Evolutionary conservation across 1,139 yeast genomes (phyloP).

Genomic region (Candida glucosophila): DNA sequence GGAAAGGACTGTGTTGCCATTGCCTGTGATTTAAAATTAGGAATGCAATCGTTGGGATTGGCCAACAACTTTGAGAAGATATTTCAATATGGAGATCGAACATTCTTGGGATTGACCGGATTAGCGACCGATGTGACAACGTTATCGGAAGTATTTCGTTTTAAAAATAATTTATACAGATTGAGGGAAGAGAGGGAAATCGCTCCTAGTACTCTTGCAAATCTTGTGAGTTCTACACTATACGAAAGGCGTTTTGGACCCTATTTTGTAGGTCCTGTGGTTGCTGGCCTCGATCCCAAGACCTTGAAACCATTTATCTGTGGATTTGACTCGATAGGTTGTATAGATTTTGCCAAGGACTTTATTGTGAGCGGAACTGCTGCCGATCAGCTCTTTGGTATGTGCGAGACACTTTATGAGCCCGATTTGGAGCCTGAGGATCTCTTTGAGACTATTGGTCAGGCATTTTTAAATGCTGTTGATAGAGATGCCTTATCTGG

Average conservation of each 20-base stretch:
- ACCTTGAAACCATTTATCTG: slow-evolving; percentile 83
- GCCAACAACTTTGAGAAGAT: slow-evolving; percentile 90
- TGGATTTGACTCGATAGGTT: slow-evolving; percentile 94
- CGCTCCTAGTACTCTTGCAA: slow-evolving; percentile 91
- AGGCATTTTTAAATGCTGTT: slow-evolving; percentile 86
- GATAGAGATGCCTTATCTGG: slow-evolving; percentile 98
- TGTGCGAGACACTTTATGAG: slow-evolving; percentile 97
- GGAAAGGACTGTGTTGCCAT: slow-evolving; percentile 98
- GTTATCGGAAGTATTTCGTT: slow-evolving; percentile 70
- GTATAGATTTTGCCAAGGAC: slow-evolving; percentile 91
- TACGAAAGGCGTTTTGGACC: slow-evolving; percentile 95
- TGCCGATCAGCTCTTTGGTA: slow-evolving; percentile 89
- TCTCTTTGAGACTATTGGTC: slow-evolving; percentile 91
- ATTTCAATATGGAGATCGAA: slow-evolving; percentile 71
- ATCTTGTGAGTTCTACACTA: slow-evolving; percentile 80
- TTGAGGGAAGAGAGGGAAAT: slow-evolving; percentile 85
- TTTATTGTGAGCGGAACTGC: slow-evolving; percentile 98
- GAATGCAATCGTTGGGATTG: slow-evolving; percentile 88
- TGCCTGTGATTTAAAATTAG: slow-evolving; percentile 91
- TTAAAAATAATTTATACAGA: slow-evolving; percentile 81
- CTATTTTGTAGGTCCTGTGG: slow-evolving; percentile 92
- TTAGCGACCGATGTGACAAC: slow-evolving; percentile 91
- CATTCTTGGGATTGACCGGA: slow-evolving; percentile 87
- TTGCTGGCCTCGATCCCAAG: slow-evolving; percentile 85
- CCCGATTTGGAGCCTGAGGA: slow-evolving; percentile 93